Base-by-base conservation (phyloP, 768 basidiomycete species). In the Peribolospora baueri region DNA sequence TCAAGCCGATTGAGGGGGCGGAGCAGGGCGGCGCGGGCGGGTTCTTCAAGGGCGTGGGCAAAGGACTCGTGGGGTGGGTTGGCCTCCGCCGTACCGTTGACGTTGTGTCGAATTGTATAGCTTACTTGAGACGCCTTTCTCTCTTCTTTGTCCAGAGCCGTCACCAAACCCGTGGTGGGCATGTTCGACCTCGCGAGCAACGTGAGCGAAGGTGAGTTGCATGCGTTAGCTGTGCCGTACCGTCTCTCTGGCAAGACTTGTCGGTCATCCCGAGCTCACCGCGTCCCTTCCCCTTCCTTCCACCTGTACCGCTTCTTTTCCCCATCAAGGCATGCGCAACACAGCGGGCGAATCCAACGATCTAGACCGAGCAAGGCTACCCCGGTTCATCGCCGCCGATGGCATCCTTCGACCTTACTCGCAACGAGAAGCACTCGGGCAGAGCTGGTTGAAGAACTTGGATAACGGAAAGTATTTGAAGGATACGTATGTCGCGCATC, bases 21-120 rank as follows among this genome's bases (percentile, higher is more conserved):
- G 91, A 97, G 64, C 73, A 77, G 7, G 90, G 82, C 65, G 93
- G 93, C 9, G 90, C 91, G 0, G 70, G 84, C 38, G 93, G 93
- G 3, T 98, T 98, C 70, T 87, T 95, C 74, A 97, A 93, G 68
- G 93, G 93, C 8, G 77, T 98, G 40, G 93, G 93, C 37, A 91
- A 88, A 67, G 88, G 93, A 14, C 72, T 97, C 50, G 86, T 93
- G 54, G 93, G 93, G 85, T 90, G 66, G 48, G 68, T 61, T 7
- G 39, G 9, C 51, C 72, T 36, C 10, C 50, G 25, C 25, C 25
- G 25, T 25, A 25, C 25, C 25, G 25, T 42, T 9, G 5, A 5
- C 51, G 37, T 40, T 2, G 14, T 41, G 8, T 7, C 4, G 11
- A 51, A 43, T 48, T 3, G 42, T 40, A 5, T n/a, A 60, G 47